Conservation (phyloP, 176 grass and related monocot species). For the Typha latifolia region DNA sequence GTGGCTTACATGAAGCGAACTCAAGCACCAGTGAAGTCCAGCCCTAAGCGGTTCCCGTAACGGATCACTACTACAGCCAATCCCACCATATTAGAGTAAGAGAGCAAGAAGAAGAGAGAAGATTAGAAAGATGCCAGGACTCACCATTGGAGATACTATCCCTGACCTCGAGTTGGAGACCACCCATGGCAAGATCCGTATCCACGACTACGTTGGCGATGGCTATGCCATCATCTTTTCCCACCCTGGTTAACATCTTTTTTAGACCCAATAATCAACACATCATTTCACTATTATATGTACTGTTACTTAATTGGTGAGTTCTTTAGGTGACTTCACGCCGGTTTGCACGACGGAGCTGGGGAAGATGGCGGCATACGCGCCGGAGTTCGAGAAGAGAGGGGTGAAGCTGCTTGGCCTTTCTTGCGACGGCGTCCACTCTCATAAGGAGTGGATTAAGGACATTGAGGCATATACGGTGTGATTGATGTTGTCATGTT, state of each 20-base stretch:
- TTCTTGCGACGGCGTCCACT: slow-evolving; percentile 65
- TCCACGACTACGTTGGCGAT: slow-evolving; percentile 61
- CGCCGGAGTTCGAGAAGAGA: slow-evolving; percentile 61
- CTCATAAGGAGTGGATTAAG: slow-evolving; percentile 86
- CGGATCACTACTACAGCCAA: too few relatives aligned
- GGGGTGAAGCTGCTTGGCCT: slow-evolving; percentile 77
- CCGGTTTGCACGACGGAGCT: slow-evolving; percentile 96
- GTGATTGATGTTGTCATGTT: background rate
- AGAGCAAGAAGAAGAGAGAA: too few relatives aligned
- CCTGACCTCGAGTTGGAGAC: slow-evolving; percentile 78
- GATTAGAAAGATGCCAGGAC: slow-evolving; percentile 43
- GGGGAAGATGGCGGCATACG: slow-evolving; percentile 55
- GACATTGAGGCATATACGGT: slow-evolving; percentile 88
- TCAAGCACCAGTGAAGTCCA: too few relatives aligned
- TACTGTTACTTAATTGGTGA: background rate
- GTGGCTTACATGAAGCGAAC: too few relatives aligned
- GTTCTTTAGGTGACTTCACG: slow-evolving; percentile 52
- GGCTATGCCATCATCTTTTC: slow-evolving; percentile 80
- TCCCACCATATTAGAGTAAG: too few relatives aligned
- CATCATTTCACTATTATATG: background rate
- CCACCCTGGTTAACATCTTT: slow-evolving; percentile 40
- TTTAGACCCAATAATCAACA: slow-evolving; percentile 19
- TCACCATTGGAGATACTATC: slow-evolving; percentile 81
- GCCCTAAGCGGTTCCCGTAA: too few relatives aligned
- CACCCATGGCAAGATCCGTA: slow-evolving; percentile 63